Conservation (phyloP, 139 green algal species). For the Chlamydomonas urium region DNA sequence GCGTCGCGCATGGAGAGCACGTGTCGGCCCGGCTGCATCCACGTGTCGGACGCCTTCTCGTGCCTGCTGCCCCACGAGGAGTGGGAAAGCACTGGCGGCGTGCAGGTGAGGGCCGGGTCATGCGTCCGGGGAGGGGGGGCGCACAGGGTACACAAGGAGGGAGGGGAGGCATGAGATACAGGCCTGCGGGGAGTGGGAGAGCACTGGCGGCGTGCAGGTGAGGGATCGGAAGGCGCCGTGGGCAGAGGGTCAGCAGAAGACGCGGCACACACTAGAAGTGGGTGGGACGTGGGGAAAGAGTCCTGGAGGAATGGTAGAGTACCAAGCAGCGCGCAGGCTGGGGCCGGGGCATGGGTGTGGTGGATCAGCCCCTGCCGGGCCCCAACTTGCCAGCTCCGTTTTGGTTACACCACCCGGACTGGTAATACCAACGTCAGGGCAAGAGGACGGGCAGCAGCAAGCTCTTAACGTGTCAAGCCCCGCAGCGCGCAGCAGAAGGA, state of each 20-base stretch:
- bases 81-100: not conserved
- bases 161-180: not conserved
- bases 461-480: not conserved
- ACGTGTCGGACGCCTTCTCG: constrained; percentile 8
- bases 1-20: constrained; percentile 29
- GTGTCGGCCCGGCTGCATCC: constrained; percentile 16
- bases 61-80: not conserved
- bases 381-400: too few relatives aligned
- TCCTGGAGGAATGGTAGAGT: too few relatives aligned
- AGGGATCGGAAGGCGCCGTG: too few relatives aligned
- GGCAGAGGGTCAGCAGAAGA: too few relatives aligned
- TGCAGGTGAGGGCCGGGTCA: constrained; percentile 1
- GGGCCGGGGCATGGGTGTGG: too few relatives aligned
- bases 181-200: not conserved
- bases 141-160: not conserved
- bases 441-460: not conserved
- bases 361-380: too few relatives aligned
- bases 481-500: not conserved
- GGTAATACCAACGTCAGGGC: not conserved
- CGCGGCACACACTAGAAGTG: too few relatives aligned
- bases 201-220: not conserved
- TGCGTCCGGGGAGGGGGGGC: not conserved
- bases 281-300: too few relatives aligned
- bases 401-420: not conserved
- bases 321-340: too few relatives aligned